phyloP scores from a whole-genome alignment of 805 yeast genomes.

The Candida nemodendra region DNA sequence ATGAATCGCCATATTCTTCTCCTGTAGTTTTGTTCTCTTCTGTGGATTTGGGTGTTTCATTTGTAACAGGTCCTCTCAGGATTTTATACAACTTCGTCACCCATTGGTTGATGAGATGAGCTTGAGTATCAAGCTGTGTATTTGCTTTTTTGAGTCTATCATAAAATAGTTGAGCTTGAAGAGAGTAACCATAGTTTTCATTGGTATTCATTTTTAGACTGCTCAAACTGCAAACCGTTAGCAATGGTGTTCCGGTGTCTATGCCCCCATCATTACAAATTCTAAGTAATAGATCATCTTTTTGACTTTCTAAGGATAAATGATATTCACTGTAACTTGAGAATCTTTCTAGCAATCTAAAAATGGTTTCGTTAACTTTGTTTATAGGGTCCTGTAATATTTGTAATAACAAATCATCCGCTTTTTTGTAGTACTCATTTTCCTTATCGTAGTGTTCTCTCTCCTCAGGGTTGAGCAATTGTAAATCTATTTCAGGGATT shows the following conservation, averaged over 20 bases:
- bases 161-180: slow-evolving; percentile 23
- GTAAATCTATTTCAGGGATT: slow-evolving; percentile 23
- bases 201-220: slow-evolving; percentile 1
- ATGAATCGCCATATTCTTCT: slow-evolving; percentile 73
- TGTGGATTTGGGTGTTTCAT: slow-evolving; percentile 5
- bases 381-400: slow-evolving; percentile 44
- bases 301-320: not conserved
- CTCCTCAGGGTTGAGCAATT: slow-evolving; percentile 21
- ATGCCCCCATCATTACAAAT: not conserved
- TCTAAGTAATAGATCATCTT: not conserved
- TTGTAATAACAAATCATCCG: slow-evolving; percentile 58
- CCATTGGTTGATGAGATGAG: slow-evolving; percentile 52
- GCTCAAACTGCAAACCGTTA: slow-evolving; percentile 5
- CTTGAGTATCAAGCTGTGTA: slow-evolving; percentile 49
- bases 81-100: slow-evolving; percentile 40
- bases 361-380: slow-evolving; percentile 33
- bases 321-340: slow-evolving; percentile 7
- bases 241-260: not conserved
- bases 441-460: slow-evolving; percentile 45
- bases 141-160: slow-evolving; percentile 26
- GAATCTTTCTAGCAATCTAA: slow-evolving; percentile 24
- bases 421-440: slow-evolving; percentile 51
- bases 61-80: slow-evolving; percentile 46
- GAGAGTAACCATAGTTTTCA: slow-evolving; percentile 15
- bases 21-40: slow-evolving; percentile 45